phyloP scores from a whole-genome alignment of 75 land plant species.

The Gnetum montanum region DNA sequence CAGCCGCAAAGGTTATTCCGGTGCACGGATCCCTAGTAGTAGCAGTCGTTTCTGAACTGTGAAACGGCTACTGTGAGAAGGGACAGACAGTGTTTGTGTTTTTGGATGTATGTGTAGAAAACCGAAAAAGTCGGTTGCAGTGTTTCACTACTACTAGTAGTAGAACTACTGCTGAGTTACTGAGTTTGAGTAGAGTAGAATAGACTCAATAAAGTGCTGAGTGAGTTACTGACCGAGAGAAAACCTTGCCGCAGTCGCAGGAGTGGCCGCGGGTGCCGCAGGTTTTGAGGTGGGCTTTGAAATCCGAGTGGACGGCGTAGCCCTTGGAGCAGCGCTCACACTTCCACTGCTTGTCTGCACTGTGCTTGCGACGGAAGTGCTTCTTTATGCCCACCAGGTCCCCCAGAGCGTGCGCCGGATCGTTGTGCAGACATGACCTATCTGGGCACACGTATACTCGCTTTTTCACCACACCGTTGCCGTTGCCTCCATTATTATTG shows the following conservation, averaged over 20 bases:
- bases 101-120: too few relatives aligned
- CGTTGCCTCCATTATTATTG: background rate
- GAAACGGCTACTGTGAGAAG: too few relatives aligned
- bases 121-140: too few relatives aligned
- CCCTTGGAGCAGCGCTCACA: conserved; percentile 86
- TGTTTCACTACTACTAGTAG: too few relatives aligned
- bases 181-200: too few relatives aligned
- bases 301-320: conserved; percentile 95
- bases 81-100: too few relatives aligned
- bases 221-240: too few relatives aligned
- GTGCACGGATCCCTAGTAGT: too few relatives aligned
- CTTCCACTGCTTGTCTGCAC: conserved; percentile 79
- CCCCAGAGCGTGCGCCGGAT: conserved; percentile 90
- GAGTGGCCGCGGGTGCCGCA: conserved; percentile 97
- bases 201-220: too few relatives aligned
- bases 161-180: too few relatives aligned
- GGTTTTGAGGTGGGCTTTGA: conserved; percentile 93
- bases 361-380: conserved; percentile 86
- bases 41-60: too few relatives aligned
- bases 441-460: conserved; percentile 95
- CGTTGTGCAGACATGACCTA: conserved; percentile 82
- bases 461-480: conserved; percentile 50
- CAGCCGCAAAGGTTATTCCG: too few relatives aligned
- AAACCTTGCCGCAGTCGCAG: conserved; percentile 95
- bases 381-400: conserved; percentile 98